These are phyloP conservation scores for Russula griseocarnosa DNA, from an alignment of 768 basidiomycete genomes.

Conservation along the genomic window DNA sequence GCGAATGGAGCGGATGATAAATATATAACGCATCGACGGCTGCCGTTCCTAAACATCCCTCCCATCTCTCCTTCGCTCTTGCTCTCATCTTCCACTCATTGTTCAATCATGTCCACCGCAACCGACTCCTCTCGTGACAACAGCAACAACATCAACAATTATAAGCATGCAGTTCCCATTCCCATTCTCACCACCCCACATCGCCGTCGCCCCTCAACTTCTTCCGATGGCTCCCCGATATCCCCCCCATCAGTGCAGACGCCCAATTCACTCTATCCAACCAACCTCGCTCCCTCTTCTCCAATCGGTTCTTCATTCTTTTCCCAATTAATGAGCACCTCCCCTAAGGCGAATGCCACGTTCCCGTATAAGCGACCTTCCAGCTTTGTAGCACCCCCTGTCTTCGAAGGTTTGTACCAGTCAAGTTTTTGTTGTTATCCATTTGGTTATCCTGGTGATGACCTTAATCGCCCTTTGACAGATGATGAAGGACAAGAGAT, in stretches of 20 bases:
- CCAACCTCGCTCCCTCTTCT: constrained; percentile 20
- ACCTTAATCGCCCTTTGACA: neutral
- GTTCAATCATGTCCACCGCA: constrained; percentile 21
- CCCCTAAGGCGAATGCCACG: constrained; percentile 19
- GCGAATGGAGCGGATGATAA: neutral
- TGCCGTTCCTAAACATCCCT: neutral
- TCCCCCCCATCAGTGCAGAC: constrained; percentile 24
- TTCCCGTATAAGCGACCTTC: constrained; percentile 22
- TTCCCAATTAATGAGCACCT: constrained; percentile 25
- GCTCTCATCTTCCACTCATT: constrained; percentile 12
- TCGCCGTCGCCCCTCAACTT: constrained; percentile 25
- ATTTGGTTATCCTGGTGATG: neutral
- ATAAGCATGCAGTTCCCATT: constrained; percentile 23
- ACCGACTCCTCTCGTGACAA: constrained; percentile 6
- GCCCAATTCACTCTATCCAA: constrained; percentile 15
- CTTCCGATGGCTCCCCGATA: constrained; percentile 22
- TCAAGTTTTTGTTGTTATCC: neutral
- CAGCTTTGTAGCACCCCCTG: constrained; percentile 19
- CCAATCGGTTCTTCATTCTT: constrained; percentile 26
- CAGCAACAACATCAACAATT: constrained; percentile 4
- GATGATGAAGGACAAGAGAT: constrained; percentile 25
- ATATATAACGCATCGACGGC: neutral
- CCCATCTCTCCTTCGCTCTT: neutral
- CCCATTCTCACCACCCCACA: constrained; percentile 20
- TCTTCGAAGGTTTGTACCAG: constrained; percentile 25